Evolutionary conservation across 345 rosid genomes (phyloP), one percentile per base, ranked within the genome.

Genomic region (Cochlearia excelsa): DNA sequence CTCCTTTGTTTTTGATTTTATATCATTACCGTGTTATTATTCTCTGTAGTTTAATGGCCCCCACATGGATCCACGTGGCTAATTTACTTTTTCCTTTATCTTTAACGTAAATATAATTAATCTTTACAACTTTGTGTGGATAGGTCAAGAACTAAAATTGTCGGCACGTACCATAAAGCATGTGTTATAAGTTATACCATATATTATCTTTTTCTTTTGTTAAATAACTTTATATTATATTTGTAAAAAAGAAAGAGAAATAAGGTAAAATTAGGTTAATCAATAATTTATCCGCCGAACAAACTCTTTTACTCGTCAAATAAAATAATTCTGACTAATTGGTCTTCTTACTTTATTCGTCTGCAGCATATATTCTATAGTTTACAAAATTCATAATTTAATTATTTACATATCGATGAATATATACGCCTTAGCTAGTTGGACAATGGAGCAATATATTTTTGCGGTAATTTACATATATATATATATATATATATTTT

Each of bases 61-160:
- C 75, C 71, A 71, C 71, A 71, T 71, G 71, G 53, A 65, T 28
- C 67, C 62, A 65, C 75, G 75, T 71, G 56, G 66, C n/a, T 54
- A 9, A 8, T 27, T 59, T 23, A 59, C 3, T 11, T 58, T 64
- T 53, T 39, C 4, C 26, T n/a, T 39, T 44, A 3, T 30, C 51
- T n/a, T 9, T 30, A 64, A 52, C 46, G 47, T 59, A 34, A 58
- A 64, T 51, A 59, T 2, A 16, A 26, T 26, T 65, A 46, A 53
- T 58, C 57, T 51, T 59, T 8, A 52, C 23, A 57, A 65, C 46
- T 50, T 59, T 26, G 27, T 57, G 47, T 52, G 56, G 75, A 71
- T 71, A 65, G 42, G 70, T 47, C 61, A 58, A 58, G 4, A 46
- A 54, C 66, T 31, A 59, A 59, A 65, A 53, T 71, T 71, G 66